Evolutionary conservation across 2,329 filamentous ascomycete species (phyloP), one percentile per base, ranked within the genome.

Genomic region (Cordyceps tenuipes): DNA sequence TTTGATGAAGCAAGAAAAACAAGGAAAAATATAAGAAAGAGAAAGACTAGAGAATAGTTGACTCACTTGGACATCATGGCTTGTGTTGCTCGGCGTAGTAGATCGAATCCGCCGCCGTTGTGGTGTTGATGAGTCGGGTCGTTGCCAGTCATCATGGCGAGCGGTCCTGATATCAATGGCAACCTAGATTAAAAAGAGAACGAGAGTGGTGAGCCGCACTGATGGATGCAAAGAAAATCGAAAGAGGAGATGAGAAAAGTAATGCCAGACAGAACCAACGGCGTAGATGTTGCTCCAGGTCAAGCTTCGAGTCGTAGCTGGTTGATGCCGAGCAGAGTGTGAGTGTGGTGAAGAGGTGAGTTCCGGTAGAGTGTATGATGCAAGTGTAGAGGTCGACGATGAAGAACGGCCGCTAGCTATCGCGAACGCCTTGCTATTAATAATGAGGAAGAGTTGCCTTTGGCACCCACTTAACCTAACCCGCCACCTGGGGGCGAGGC

Each of bases 1-100:
- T 26, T 43, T 19, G n/a, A 52, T 23, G 43, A 26, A 39, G n/a
- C n/a, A 29, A 39, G 43, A 29, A 41, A 26, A 39, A 13, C 10
- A 1, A 19, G 29, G 19, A 21, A 17, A 10, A 47, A 29, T 29
- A 29, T 3, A 5, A 49, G 21, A 12, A 48, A 21, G 41, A 17
- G 41, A 56, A 50, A 43, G 2, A 29, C 17, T 5, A 31, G 39
- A 43, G n/a, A 60, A 54, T 15, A 31, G n/a, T 2, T 10, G n/a
- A 62, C 81, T 70, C 79, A 84, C 81, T 75, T 84, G 73, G 81
- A 84, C 80, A 85, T 82, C 78, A 85, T 81, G 66, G 79, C 79
- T 68, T 84, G 81, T n/a, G 82, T 85, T 63, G 82, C 82, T 70
- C 82, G 77, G 68, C 80, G 76, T 64, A 85, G 71, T 65, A 85